A percentile compares a stretch with the other conserved stretches of the same genome.
phyloP scores from a whole-genome alignment of 2,329 filamentous ascomycete genomes.

The Fusarium sublunatum region DNA sequence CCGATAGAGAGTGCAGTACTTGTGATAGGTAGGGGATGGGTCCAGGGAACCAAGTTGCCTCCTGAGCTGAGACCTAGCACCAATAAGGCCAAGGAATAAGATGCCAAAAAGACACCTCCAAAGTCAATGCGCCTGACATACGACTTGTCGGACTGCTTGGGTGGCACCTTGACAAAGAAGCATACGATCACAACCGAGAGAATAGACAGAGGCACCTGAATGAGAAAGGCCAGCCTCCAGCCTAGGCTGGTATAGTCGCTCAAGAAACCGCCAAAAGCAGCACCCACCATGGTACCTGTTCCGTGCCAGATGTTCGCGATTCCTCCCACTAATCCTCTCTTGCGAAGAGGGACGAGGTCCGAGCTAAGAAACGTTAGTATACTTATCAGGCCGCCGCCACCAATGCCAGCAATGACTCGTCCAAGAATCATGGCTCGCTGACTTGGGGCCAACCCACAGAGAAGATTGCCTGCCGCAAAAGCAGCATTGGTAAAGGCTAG shows the following conservation, averaged over 20 bases:
- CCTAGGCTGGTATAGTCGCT: constrained; percentile 2
- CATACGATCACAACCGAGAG: neutral
- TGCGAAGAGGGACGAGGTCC: constrained; percentile 74
- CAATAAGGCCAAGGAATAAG: constrained; percentile 72
- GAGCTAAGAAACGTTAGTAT: constrained; percentile 71
- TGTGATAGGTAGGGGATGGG: constrained; percentile 73
- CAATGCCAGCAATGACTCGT: constrained; percentile 78
- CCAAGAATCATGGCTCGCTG: constrained; percentile 76
- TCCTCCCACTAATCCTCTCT: constrained; percentile 39
- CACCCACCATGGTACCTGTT: neutral
- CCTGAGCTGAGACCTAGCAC: constrained; percentile 80
- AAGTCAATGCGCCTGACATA: constrained; percentile 79
- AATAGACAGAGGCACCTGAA: constrained; percentile 1
- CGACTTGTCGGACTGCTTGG: constrained; percentile 73
- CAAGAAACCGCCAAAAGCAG: constrained; percentile 9
- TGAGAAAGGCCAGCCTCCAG: constrained; percentile 8
- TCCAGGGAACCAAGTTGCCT: constrained; percentile 81
- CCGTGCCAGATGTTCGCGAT: constrained; percentile 11
- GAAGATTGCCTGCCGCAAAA: constrained; percentile 78
- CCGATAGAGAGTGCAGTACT: constrained; percentile 69
- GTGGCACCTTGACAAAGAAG: constrained; percentile 61
- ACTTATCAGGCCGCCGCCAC: constrained; percentile 77
- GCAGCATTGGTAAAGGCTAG: constrained; percentile 78
- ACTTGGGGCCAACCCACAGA: constrained; percentile 75
- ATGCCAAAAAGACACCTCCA: constrained; percentile 70